phyloP scores from a whole-genome alignment of 2,329 filamentous ascomycete genomes.

The Exophiala calicioides region DNA sequence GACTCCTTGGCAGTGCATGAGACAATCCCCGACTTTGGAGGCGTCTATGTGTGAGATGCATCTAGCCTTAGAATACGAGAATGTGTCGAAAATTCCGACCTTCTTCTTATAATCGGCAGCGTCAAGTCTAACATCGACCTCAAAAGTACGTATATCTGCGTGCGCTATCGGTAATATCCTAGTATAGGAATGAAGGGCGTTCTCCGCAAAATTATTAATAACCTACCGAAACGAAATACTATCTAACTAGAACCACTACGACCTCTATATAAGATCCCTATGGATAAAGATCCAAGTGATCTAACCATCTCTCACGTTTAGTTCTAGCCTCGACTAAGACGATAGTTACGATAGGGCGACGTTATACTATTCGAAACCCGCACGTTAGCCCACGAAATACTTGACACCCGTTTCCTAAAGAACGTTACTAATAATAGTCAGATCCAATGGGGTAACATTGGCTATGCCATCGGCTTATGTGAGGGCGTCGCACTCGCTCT shows the following conservation, averaged over 20 bases:
- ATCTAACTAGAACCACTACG: slow-evolving; percentile 57
- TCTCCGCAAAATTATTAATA: slow-evolving; percentile 67
- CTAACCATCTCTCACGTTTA: slow-evolving; percentile 55
- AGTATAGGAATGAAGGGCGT: slow-evolving; percentile 77
- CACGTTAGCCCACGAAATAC: slow-evolving; percentile 59
- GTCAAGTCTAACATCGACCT: slow-evolving; percentile 67
- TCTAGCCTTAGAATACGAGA: slow-evolving; percentile 40
- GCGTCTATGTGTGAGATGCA: slow-evolving; percentile 50
- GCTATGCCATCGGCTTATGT: slow-evolving; percentile 60
- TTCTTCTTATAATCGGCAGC: slow-evolving; percentile 51
- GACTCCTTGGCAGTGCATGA: slow-evolving; percentile 53
- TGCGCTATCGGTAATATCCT: slow-evolving; percentile 78
- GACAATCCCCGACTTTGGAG: slow-evolving; percentile 49
- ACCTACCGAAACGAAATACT: slow-evolving; percentile 58
- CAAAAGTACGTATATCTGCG: slow-evolving; percentile 70
- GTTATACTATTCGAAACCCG: slow-evolving; percentile 61
- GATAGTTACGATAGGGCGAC: slow-evolving; percentile 55
- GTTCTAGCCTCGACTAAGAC: slow-evolving; percentile 62
- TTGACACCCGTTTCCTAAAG: slow-evolving; percentile 53
- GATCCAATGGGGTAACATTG: slow-evolving; percentile 62
- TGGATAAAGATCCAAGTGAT: slow-evolving; percentile 33
- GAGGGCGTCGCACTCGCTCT: slow-evolving; percentile 59
- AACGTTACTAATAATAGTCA: slow-evolving; percentile 52
- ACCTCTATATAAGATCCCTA: slow-evolving; percentile 56
- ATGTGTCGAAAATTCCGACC: slow-evolving; percentile 47